Evolutionary conservation across 179 eudicot genomes (phyloP).

Genomic region (Beta macrorhiza): DNA sequence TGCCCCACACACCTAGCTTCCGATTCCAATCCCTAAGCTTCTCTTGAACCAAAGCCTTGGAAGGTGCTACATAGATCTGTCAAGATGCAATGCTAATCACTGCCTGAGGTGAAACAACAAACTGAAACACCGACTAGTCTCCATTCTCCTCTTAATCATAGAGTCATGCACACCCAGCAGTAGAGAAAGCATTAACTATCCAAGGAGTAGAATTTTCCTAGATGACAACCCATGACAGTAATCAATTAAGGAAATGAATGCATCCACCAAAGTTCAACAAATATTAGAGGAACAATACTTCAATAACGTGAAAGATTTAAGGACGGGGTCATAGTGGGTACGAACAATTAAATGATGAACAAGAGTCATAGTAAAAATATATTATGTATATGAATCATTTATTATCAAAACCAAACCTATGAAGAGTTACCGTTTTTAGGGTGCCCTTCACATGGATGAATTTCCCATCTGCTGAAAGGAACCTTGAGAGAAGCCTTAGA

Average conservation of each 20-base stretch:
- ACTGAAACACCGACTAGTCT: not conserved
- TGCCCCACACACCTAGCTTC: slow-evolving; percentile 68
- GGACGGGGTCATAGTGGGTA: not conserved
- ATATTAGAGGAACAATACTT: not conserved
- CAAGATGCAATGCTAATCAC: slow-evolving; percentile 20
- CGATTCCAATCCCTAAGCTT: slow-evolving; percentile 85
- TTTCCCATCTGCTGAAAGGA: slow-evolving; percentile 72
- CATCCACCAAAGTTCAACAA: not conserved
- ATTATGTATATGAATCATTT: too few relatives aligned
- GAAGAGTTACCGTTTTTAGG: slow-evolving; percentile 68
- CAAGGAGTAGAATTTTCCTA: too few relatives aligned
- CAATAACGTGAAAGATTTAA: not conserved
- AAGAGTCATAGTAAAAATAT: too few relatives aligned
- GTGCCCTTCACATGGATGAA: slow-evolving; percentile 70
- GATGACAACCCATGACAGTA: not conserved
- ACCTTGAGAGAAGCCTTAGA: slow-evolving; percentile 87
- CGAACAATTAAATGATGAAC: not conserved
- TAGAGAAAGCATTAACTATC: not conserved
- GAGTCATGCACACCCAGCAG: not conserved
- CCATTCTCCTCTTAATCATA: not conserved
- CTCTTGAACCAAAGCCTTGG: slow-evolving; percentile 98
- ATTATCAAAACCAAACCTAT: not conserved
- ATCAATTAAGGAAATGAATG: not conserved
- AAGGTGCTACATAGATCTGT: slow-evolving; percentile 89
- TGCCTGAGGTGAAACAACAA: not conserved